Base-by-base conservation (phyloP, 2,329 filamentous ascomycete species). In the Fusarium concolor region DNA sequence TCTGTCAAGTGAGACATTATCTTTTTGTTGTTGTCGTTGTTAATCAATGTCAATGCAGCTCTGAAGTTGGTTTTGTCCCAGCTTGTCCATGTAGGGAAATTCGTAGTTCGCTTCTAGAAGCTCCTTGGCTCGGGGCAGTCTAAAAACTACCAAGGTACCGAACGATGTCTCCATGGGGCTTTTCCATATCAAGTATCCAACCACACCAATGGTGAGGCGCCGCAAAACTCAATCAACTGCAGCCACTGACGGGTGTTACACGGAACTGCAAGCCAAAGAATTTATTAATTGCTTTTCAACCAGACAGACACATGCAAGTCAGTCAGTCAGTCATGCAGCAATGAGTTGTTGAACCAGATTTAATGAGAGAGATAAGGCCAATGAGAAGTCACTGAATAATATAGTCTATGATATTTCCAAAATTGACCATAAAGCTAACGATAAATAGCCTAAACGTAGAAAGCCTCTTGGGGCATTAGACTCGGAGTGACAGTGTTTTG, bases 71-170 rank as follows among this genome's bases (percentile, higher is more conserved):
- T 10, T 10, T 10, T 26, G 26, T 26, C 26, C 26, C 12, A 26
- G 24, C 44, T n/a, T 50, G 44, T 39, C 29, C 11, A 31, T 31
- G 10, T 20, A 11, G 24, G 33, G 44, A 50, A 58, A 58, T 26
- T 7, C 37, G 33, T 41, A 43, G 33, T 38, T 58, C 57, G 35
- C 44, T 63, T 63, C 60, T 63, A 63, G 60, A 63, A 63, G 59
- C 33, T 43, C 33, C 41, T 39, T 11, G 14, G 38, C 20, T 26
- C n/a, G 49, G 42, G 53, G 28, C 53, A 33, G 53, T n/a, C 43
- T 38, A 42, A 60, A 26, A 26, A 26, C 26, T 20, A 52, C 43
- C 9, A 26, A 26, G 5, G 26, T 31, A 60, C 43, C 43, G 53
- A 58, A 18, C 18, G n/a, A 20, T 26, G 29, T 43, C 43, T 31